A percentile compares a stretch with the other conserved stretches of the same genome.
These are phyloP conservation scores for Leccinum uliginosum DNA, from an alignment of 768 basidiomycete genomes.

Conservation along the genomic window DNA sequence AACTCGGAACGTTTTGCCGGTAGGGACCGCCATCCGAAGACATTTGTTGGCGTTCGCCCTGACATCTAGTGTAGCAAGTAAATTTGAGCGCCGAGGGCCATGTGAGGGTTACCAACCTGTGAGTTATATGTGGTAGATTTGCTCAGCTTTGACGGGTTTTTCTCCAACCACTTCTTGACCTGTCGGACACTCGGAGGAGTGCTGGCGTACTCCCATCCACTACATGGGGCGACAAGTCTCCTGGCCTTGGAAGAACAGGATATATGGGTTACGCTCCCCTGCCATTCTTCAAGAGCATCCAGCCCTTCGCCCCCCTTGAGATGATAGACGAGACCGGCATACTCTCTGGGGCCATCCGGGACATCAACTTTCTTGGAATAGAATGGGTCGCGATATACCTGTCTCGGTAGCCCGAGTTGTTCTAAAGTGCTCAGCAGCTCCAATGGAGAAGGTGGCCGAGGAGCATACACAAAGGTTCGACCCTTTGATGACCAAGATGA, in stretches of 20 bases:
- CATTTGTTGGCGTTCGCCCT: conserved; percentile 72
- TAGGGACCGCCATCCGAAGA: conserved; percentile 62
- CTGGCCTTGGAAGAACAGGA: not conserved
- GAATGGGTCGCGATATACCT: conserved; percentile 72
- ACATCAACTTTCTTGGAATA: conserved; percentile 74
- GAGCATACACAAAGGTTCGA: conserved; percentile 40
- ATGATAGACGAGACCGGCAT: conserved; percentile 71
- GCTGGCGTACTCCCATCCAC: conserved; percentile 81
- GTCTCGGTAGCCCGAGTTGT: conserved; percentile 46
- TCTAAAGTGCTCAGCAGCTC: conserved; percentile 44
- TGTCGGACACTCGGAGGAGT: conserved; percentile 59
- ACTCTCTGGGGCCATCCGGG: conserved; percentile 66
- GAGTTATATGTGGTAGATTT: conserved; percentile 35
- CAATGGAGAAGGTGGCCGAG: conserved; percentile 47
- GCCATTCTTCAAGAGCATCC: conserved; percentile 59
- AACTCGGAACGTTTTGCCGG: conserved; percentile 39
- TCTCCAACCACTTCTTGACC: conserved; percentile 50
- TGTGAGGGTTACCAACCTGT: conserved; percentile 39
- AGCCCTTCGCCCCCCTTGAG: conserved; percentile 64
- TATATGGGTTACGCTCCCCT: conserved; percentile 10
- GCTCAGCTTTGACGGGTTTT: conserved; percentile 14
- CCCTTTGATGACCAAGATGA: not conserved
- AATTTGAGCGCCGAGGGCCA: not conserved
- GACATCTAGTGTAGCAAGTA: conserved; percentile 45
- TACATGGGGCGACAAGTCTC: conserved; percentile 29